Evolutionary conservation across 2,329 filamentous ascomycete genomes (phyloP).

Genomic region (Aureobasidium sp.): DNA sequence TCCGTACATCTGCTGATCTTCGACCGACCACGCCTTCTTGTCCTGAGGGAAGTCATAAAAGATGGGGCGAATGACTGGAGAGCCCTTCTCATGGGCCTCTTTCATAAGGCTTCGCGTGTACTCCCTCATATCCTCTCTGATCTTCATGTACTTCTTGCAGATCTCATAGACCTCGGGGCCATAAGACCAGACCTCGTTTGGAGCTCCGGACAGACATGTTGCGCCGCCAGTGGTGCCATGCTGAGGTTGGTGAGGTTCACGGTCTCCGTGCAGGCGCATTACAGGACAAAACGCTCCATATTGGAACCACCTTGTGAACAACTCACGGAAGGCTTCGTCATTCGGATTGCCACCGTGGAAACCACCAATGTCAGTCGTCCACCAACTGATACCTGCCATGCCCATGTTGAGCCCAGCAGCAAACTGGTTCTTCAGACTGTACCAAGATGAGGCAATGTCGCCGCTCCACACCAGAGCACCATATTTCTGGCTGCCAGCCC

Average conservation of each 20-base stretch:
- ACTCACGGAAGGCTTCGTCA: constrained; percentile 51
- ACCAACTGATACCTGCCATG: constrained; percentile 58
- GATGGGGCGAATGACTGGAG: constrained; percentile 54
- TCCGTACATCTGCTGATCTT: constrained; percentile 60
- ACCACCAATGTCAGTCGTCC: constrained; percentile 65
- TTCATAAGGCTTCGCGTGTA: constrained; percentile 55
- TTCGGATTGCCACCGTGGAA: constrained; percentile 59
- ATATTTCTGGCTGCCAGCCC: constrained; percentile 56
- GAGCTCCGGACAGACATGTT: constrained; percentile 41
- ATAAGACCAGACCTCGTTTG: constrained; percentile 62
- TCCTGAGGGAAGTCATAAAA: constrained; percentile 60
- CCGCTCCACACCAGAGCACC: constrained; percentile 62
- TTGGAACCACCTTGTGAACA: constrained; percentile 63
- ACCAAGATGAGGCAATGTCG: constrained; percentile 60
- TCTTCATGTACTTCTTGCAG: constrained; percentile 51
- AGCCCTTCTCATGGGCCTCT: constrained; percentile 53
- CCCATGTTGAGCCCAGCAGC: constrained; percentile 61
- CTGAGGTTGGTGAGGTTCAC: constrained; percentile 51
- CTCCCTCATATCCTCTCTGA: constrained; percentile 52
- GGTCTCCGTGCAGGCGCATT: constrained; percentile 60
- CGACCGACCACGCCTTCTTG: constrained; percentile 47
- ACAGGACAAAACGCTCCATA: constrained; percentile 63
- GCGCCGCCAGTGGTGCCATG: constrained; percentile 32
- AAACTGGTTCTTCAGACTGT: constrained; percentile 52
- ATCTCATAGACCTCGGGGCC: constrained; percentile 55